These are phyloP conservation scores for Sporisorium graminicola DNA, from an alignment of 1,284 basidiomycete species.

Conservation along the genomic window DNA sequence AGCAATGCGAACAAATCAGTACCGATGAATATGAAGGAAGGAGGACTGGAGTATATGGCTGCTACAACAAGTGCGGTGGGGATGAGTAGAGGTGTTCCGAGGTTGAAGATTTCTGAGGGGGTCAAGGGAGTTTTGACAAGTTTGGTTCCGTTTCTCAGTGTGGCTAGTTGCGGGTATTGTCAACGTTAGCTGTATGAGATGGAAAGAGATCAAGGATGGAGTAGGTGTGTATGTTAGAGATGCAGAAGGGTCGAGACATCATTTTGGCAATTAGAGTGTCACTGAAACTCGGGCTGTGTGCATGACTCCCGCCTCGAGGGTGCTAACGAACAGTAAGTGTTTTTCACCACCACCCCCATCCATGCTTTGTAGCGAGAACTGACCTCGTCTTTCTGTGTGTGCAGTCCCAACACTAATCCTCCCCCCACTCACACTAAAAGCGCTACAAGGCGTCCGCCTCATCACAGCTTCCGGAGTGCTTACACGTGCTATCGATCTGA, in stretches of 20 bases:
- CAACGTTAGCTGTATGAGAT: slow-evolving; percentile 72
- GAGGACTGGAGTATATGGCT: slow-evolving; percentile 72
- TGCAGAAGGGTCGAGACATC: slow-evolving; percentile 54
- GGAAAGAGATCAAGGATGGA: slow-evolving; percentile 75
- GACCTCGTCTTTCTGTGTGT: no score
- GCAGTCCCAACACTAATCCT: slow-evolving; percentile 72
- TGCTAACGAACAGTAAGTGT: slow-evolving; percentile 73
- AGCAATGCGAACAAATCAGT: slow-evolving; percentile 73
- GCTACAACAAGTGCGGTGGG: slow-evolving; percentile 73
- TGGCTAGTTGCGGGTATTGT: slow-evolving; percentile 69
- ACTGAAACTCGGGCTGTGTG: slow-evolving; percentile 73
- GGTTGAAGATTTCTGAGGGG: slow-evolving; percentile 56
- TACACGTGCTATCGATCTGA: slow-evolving; percentile 51
- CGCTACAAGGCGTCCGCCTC: slow-evolving; percentile 63
- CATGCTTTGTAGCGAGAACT: no score
- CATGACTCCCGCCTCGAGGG: slow-evolving; percentile 73
- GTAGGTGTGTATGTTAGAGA: slow-evolving; percentile 71
- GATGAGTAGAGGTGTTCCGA: slow-evolving; percentile 72
- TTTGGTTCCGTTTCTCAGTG: slow-evolving; percentile 73
- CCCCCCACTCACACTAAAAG: slow-evolving; percentile 72
- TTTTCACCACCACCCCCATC: no score
- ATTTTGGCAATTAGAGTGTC: slow-evolving; percentile 71
- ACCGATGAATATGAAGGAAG: slow-evolving; percentile 72
- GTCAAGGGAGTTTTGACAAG: slow-evolving; percentile 56
- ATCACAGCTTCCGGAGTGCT: slow-evolving; percentile 44